Evolutionary conservation across 2,329 filamentous ascomycete genomes (phyloP).

Genomic region (Arthrinium puccinioides): DNA sequence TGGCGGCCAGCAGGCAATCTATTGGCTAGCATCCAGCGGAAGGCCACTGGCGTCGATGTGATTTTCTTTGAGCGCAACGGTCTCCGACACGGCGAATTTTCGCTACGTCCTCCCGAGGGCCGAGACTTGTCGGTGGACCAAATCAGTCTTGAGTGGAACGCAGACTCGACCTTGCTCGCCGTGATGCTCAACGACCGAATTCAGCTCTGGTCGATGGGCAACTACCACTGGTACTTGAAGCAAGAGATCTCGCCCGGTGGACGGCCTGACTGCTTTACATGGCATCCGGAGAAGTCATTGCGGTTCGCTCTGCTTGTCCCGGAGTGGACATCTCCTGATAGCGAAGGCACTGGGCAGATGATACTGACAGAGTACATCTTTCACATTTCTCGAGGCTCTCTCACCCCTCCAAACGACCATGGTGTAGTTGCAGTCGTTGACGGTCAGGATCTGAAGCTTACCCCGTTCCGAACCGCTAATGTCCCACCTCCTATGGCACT

Average conservation of each 20-base stretch:
- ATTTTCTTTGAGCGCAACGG: constrained; percentile 97
- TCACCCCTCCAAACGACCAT: constrained; percentile 64
- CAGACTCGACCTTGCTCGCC: constrained; percentile 84
- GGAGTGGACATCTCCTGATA: constrained; percentile 26
- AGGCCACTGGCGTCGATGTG: constrained; percentile 64
- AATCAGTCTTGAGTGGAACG: constrained; percentile 76
- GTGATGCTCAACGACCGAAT: constrained; percentile 66
- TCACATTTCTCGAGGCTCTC: constrained; percentile 60
- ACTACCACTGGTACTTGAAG: constrained; percentile 98
- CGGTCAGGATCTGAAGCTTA: constrained; percentile 71
- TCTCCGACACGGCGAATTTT: constrained; percentile 91
- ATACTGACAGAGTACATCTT: constrained; percentile 62
- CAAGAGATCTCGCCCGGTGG: constrained; percentile 60
- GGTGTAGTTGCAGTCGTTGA: constrained; percentile 81
- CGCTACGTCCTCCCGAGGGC: constrained; percentile 60
- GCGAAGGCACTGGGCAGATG: constrained; percentile 32
- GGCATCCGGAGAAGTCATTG: constrained; percentile 83
- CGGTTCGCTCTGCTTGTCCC: constrained; percentile 50
- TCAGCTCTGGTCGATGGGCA: constrained; percentile 96
- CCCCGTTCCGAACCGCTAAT: constrained; percentile 75
- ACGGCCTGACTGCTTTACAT: constrained; percentile 38
- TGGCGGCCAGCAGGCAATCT: constrained; percentile 91
- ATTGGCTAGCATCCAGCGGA: constrained; percentile 75
- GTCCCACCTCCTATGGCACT: constrained; percentile 90
- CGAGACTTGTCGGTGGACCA: constrained; percentile 44